Evolutionary conservation across 1,284 basidiomycete genomes (phyloP).

Genomic region (Leccinum pachyderme): DNA sequence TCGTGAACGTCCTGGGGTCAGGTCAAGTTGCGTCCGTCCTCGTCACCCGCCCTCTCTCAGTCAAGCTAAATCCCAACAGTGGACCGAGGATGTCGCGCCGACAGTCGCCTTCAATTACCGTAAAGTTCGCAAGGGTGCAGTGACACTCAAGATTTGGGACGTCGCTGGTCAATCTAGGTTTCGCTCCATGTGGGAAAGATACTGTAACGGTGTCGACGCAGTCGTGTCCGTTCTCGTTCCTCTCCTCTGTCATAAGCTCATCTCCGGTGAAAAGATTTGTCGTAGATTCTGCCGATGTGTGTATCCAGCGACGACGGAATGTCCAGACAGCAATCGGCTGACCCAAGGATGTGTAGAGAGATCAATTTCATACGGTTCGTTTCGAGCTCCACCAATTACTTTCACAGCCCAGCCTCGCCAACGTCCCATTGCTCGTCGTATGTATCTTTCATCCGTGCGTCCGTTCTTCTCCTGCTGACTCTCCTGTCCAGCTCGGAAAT

Average conservation of each 20-base stretch:
- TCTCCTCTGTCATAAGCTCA: constrained; percentile 12
- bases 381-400: constrained; percentile 91
- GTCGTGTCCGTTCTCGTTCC: constrained; percentile 68
- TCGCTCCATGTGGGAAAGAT: constrained; percentile 92
- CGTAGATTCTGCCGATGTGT: constrained; percentile 84
- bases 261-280: constrained; percentile 64
- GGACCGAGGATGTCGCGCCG: constrained; percentile 92
- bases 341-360: constrained; percentile 41
- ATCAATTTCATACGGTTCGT: constrained; percentile 82
- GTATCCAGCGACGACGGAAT: constrained; percentile 27
- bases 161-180: constrained; percentile 96
- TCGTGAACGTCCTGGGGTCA: constrained; percentile 87
- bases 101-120: constrained; percentile 92
- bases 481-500: constrained; percentile 73
- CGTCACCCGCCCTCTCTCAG: not conserved
- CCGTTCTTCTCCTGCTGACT: not conserved
- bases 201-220: constrained; percentile 92
- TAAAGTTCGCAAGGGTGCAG: constrained; percentile 83
- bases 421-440: constrained; percentile 88
- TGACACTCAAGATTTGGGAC: constrained; percentile 94
- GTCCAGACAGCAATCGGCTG: not conserved
- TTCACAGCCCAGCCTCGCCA: constrained; percentile 66
- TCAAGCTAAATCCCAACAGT: constrained; percentile 40
- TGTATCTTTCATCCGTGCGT: constrained; percentile 22
- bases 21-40: constrained; percentile 60